Conservation (phyloP, 345 rosid species). For the Citrus sinensis region DNA sequence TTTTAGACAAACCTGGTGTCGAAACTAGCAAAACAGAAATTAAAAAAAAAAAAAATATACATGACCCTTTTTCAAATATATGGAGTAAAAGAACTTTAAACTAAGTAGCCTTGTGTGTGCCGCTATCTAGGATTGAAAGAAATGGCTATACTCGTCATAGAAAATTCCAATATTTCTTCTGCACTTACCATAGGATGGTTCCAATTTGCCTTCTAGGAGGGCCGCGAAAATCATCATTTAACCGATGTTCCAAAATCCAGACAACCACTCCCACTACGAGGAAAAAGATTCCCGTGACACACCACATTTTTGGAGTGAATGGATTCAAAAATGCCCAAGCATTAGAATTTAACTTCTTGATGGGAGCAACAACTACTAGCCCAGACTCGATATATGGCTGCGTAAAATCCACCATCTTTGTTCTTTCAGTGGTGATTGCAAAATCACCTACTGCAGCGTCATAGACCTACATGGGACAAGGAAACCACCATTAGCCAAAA, state of each 20-base stretch:
- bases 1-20: not conserved
- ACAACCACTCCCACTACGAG: conserved; percentile 19
- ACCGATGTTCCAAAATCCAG: conserved; percentile 29
- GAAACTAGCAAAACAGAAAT: too few species aligned
- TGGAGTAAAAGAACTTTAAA: not conserved
- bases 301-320: conserved; percentile 19
- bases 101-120: not conserved
- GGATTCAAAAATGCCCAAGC: conserved; percentile 22
- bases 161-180: not conserved
- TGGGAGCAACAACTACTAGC: conserved; percentile 23
- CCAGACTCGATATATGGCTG: conserved; percentile 24
- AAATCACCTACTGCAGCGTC: conserved; percentile 29
- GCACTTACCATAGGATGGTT: conserved; percentile 22
- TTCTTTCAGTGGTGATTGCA: conserved; percentile 15
- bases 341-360: conserved; percentile 6
- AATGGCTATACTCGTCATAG: too few species aligned
- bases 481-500: not conserved
- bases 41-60: not conserved
- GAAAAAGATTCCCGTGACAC: conserved; percentile 8
- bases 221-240: conserved; percentile 29
- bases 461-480: not conserved
- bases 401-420: conserved; percentile 26
- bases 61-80: not conserved
- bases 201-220: conserved; percentile 23
- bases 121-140: not conserved